These are phyloP conservation scores for Collybia mongolica DNA, from an alignment of 768 basidiomycete species.

Conservation along the genomic window DNA sequence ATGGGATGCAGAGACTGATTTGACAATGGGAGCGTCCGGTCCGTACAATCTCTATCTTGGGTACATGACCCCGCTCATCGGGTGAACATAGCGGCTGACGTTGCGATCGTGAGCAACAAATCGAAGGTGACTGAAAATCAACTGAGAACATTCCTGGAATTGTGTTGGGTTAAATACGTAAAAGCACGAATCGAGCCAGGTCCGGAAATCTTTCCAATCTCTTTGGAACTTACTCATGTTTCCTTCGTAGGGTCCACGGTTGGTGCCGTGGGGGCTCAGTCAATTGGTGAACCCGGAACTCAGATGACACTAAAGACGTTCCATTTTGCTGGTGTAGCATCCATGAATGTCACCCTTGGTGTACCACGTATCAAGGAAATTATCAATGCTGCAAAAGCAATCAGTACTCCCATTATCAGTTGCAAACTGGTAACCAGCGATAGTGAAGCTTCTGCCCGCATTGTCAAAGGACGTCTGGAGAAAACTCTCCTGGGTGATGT, in stretches of 20 bases:
- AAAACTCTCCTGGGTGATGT: slow-evolving; percentile 95
- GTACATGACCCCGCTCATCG: slow-evolving; percentile 1
- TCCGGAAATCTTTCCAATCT: slow-evolving; percentile 17
- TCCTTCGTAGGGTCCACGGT: slow-evolving; percentile 81
- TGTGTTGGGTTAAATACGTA: slow-evolving; percentile 90
- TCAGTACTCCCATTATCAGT: slow-evolving; percentile 98
- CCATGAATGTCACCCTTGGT: slow-evolving; percentile 99
- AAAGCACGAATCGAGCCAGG: slow-evolving; percentile 97
- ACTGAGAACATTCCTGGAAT: slow-evolving; percentile 74
- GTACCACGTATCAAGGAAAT: slow-evolving; percentile 99
- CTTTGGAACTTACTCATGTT: neutral
- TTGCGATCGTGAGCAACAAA: slow-evolving; percentile 83
- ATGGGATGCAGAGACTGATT: slow-evolving; percentile 76
- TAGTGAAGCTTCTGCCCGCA: slow-evolving; percentile 93
- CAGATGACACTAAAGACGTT: slow-evolving; percentile 99
- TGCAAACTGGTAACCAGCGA: slow-evolving; percentile 85
- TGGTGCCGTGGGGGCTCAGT: slow-evolving; percentile 97
- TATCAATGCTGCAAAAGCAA: slow-evolving; percentile 97
- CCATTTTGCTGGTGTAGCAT: slow-evolving; percentile 99
- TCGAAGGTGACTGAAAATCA: slow-evolving; percentile 86
- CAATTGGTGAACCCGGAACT: slow-evolving; percentile 98
- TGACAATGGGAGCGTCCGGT: slow-evolving; percentile 77
- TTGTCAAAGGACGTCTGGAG: slow-evolving; percentile 95
- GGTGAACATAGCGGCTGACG: slow-evolving; percentile 51
- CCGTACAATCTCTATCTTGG: slow-evolving; percentile 17